Evolutionary conservation across 2,329 filamentous ascomycete genomes (phyloP).

Genomic region (Pezicula neosporulosa): DNA sequence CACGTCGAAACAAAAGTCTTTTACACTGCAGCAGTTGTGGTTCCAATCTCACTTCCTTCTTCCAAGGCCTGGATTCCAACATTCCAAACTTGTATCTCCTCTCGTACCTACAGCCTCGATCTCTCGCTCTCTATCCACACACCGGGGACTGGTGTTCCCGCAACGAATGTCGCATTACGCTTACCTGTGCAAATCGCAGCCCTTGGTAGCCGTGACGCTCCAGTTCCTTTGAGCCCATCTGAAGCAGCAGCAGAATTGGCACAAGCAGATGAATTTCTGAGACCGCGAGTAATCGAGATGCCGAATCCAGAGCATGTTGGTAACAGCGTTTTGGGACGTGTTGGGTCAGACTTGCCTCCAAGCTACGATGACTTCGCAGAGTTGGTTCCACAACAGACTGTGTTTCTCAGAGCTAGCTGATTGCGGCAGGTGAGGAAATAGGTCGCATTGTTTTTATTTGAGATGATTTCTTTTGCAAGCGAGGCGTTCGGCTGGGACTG

Average conservation of each 20-base stretch:
- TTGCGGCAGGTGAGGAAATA: conserved; percentile 2
- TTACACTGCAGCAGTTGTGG: conserved; percentile 60
- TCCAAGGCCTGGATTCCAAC: conserved; percentile 62
- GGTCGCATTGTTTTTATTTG: neutral
- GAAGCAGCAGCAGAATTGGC: conserved; percentile 23
- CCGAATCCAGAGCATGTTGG: conserved; percentile 19
- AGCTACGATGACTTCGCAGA: conserved; percentile 22
- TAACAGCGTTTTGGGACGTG: conserved; percentile 18
- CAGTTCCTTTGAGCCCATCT: conserved; percentile 9
- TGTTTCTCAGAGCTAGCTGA: conserved; percentile 7
- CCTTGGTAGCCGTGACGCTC: conserved; percentile 12
- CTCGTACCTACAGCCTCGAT: conserved; percentile 59
- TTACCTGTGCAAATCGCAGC: conserved; percentile 27
- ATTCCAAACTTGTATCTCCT: conserved; percentile 66
- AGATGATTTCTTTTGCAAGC: neutral
- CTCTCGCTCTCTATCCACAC: conserved; percentile 53
- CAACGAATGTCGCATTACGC: conserved; percentile 25
- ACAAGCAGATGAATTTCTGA: conserved; percentile 22
- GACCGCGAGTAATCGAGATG: conserved; percentile 23
- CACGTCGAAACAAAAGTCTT: conserved; percentile 9
- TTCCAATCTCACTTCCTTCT: conserved; percentile 59
- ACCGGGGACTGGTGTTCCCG: conserved; percentile 36
- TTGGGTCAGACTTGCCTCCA: conserved; percentile 19
- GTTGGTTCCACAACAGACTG: conserved; percentile 2
- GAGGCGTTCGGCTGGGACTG: conserved; percentile 1